Percentiles rank a stretch among this genome's conserved stretches.
These are phyloP conservation scores for Apostasia ramifera DNA, from an alignment of 106 monocot species.

Conservation along the genomic window DNA sequence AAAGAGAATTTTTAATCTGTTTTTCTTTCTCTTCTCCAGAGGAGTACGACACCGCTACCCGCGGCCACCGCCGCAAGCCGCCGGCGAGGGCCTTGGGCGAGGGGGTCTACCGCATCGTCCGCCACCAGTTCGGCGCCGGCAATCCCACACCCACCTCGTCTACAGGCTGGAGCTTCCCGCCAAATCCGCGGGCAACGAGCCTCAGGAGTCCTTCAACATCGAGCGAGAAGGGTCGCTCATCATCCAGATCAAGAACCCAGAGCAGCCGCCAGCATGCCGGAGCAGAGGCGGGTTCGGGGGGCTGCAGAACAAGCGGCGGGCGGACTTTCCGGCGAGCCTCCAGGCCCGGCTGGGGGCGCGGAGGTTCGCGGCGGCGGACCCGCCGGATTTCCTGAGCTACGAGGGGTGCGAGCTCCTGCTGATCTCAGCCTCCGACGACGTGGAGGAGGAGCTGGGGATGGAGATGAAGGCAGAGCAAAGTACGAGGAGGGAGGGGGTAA, in stretches of 20 bases:
- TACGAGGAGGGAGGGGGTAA: conserved; percentile 16
- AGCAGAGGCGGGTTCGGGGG: conserved; percentile 32
- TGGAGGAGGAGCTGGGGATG: conserved; percentile 72
- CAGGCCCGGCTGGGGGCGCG: conserved; percentile 37
- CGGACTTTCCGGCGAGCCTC: conserved; percentile 56
- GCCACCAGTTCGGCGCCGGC: conserved; percentile 32
- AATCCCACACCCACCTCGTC: conserved; percentile 60
- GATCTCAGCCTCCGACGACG: conserved; percentile 66
- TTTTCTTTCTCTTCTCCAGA: no score
- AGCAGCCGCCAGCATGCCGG: conserved; percentile 19
- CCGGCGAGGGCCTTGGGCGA: conserved; percentile 59
- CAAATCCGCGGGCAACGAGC: conserved; percentile 12
- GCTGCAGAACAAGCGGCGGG: conserved; percentile 50
- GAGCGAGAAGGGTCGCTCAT: conserved; percentile 70
- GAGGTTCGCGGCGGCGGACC: conserved; percentile 41
- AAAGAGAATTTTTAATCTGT: no score
- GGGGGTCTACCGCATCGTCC: conserved; percentile 67
- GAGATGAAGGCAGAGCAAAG: conserved; percentile 44
- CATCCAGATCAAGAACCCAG: conserved; percentile 78
- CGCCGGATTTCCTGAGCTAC: conserved; percentile 72
- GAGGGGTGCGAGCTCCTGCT: conserved; percentile 81
- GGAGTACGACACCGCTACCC: conserved; percentile 69
- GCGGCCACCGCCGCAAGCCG: conserved; percentile 34
- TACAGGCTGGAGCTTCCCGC: conserved; percentile 59
- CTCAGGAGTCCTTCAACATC: conserved; percentile 61